Evolutionary conservation across 2,329 filamentous ascomycete genomes (phyloP).

Genomic region (Lecanicillium sp.): DNA sequence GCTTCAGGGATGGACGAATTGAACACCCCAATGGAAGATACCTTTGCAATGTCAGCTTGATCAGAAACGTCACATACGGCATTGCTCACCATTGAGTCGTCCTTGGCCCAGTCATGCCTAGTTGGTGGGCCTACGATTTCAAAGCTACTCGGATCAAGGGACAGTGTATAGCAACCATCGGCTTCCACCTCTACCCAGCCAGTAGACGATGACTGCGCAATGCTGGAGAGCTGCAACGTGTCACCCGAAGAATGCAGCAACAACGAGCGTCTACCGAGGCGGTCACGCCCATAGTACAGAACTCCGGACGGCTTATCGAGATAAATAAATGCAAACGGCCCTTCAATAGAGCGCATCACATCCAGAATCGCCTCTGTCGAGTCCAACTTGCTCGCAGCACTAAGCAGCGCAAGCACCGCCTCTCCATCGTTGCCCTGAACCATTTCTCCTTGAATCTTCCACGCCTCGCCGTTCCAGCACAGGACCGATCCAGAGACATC

Average conservation of each 20-base stretch:
- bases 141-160: slow-evolving; percentile 30
- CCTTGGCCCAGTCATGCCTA: slow-evolving; percentile 22
- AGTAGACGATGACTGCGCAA: slow-evolving; percentile 44
- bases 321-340: slow-evolving; percentile 86
- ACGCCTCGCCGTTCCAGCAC: slow-evolving; percentile 98
- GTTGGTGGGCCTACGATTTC: slow-evolving; percentile 10
- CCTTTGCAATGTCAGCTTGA: slow-evolving; percentile 17
- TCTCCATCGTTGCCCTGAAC: slow-evolving; percentile 75
- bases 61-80: neutral
- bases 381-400: slow-evolving; percentile 27
- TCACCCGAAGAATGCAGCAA: slow-evolving; percentile 42
- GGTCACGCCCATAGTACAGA: slow-evolving; percentile 79
- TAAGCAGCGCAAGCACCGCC: slow-evolving; percentile 54
- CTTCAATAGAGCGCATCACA: slow-evolving; percentile 55
- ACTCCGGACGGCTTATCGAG: slow-evolving; percentile 54
- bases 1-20: slow-evolving; percentile 36
- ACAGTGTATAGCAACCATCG: slow-evolving; percentile 67
- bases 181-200: slow-evolving; percentile 77
- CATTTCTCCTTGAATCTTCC: slow-evolving; percentile 54
- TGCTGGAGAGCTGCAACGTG: slow-evolving; percentile 59
- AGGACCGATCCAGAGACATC: slow-evolving; percentile 52
- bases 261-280: slow-evolving; percentile 77
- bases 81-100: slow-evolving; percentile 37
- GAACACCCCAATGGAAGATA: slow-evolving; percentile 46
- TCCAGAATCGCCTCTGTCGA: slow-evolving; percentile 32